Conservation (phyloP, 306 rosid species). For the Fragaria vesca region DNA sequence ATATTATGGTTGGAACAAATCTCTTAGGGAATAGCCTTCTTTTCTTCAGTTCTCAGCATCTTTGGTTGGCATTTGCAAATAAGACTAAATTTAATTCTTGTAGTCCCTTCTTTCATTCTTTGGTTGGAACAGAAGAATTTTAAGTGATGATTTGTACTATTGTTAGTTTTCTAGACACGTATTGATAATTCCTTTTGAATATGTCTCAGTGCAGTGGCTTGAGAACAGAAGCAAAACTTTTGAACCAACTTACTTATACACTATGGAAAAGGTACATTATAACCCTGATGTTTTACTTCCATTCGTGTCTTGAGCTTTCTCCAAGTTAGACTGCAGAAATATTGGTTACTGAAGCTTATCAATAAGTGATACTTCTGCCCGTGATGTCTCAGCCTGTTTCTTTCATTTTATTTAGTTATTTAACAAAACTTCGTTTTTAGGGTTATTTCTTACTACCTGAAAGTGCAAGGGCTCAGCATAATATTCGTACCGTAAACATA, state of each 20-base stretch:
- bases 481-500: slow-evolving; percentile 77
- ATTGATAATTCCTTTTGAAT: slow-evolving; percentile 9
- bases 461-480: slow-evolving; percentile 79
- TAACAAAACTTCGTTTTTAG: slow-evolving; percentile 38
- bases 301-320: slow-evolving; percentile 14
- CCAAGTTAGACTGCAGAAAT: neutral
- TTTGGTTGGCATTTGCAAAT: neutral
- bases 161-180: neutral
- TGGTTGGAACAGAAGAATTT: neutral
- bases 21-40: neutral
- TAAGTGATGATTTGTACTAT: neutral
- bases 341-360: slow-evolving; percentile 19
- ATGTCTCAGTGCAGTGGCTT: slow-evolving; percentile 85
- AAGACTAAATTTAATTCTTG: neutral
- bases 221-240: slow-evolving; percentile 73
- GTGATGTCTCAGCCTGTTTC: slow-evolving; percentile 25
- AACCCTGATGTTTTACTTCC: slow-evolving; percentile 1
- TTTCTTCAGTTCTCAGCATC: neutral
- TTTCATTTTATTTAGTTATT: slow-evolving; percentile 16
- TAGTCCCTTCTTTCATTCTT: neutral
- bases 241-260: slow-evolving; percentile 89
- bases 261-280: slow-evolving; percentile 81
- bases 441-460: slow-evolving; percentile 96
- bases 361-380: slow-evolving; percentile 1
- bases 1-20: neutral